Conservation (phyloP, 1,139 yeast species). For the Yamadazyma songkhlaensis region DNA sequence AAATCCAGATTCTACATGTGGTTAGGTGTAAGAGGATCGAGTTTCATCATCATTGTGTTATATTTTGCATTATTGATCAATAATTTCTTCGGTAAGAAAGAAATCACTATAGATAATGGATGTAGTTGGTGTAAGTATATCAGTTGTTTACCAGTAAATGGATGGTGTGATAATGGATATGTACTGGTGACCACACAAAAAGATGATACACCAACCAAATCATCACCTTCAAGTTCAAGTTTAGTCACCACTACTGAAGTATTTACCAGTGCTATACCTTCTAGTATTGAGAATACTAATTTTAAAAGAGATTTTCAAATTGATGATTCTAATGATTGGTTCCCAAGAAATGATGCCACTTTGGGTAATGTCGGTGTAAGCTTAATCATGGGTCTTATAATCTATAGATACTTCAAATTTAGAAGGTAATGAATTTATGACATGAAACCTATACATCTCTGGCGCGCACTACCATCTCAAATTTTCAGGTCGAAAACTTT, state of each 20-base stretch:
- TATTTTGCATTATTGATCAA: conserved; percentile 49
- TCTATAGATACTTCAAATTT: conserved; percentile 2
- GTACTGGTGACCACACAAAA: conserved; percentile 25
- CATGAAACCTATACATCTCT: background rate
- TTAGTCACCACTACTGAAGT: conserved; percentile 1
- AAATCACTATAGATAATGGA: conserved; percentile 21
- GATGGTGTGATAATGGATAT: conserved; percentile 68
- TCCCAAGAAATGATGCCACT: background rate
- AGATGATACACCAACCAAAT: background rate
- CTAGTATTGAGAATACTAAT: conserved; percentile 6
- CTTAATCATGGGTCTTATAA: conserved; percentile 1
- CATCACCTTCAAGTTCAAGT: background rate
- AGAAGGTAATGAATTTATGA: conserved; percentile 6
- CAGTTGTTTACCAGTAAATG: conserved; percentile 68
- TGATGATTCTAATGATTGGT: background rate
- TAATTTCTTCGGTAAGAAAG: conserved; percentile 49
- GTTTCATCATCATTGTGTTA: conserved; percentile 46
- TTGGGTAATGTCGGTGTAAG: conserved; percentile 2
- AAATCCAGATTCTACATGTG: conserved; percentile 41
- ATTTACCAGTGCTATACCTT: conserved; percentile 4
- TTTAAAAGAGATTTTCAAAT: conserved; percentile 1
- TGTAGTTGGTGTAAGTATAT: conserved; percentile 76
- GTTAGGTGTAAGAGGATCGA: conserved; percentile 46
- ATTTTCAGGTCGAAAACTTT: conserved; percentile 2
- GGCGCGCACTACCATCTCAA: background rate